phyloP scores from a whole-genome alignment of 2,329 filamentous ascomycete species.

The Plectosphaerella sp. region DNA sequence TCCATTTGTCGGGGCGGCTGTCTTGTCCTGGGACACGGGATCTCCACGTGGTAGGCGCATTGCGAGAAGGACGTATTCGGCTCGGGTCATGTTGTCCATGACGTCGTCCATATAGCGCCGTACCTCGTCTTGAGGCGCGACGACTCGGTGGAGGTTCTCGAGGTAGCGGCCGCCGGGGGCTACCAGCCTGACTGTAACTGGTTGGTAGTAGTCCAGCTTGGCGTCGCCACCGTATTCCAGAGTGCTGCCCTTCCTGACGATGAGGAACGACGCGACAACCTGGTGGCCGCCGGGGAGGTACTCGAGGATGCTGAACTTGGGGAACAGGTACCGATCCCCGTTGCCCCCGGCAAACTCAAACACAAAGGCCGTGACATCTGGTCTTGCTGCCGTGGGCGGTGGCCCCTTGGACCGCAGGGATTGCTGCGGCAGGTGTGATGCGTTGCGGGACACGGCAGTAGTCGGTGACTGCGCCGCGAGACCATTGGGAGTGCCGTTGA shows the following conservation, averaged over 20 bases:
- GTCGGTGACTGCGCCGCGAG: constrained; percentile 10
- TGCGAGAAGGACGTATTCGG: constrained; percentile 62
- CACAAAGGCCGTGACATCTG: constrained; percentile 61
- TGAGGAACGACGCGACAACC: constrained; percentile 71
- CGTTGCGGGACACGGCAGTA: constrained; percentile 4
- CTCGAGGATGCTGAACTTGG: constrained; percentile 73
- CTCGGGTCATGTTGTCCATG: constrained; percentile 65
- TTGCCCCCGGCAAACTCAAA: constrained; percentile 64
- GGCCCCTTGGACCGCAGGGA: constrained; percentile 58
- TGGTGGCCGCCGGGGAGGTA: constrained; percentile 54
- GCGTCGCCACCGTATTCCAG: constrained; percentile 62
- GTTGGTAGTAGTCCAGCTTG: constrained; percentile 69
- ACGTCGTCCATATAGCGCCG: constrained; percentile 64
- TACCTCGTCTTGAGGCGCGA: constrained; percentile 60
- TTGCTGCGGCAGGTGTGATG: constrained; percentile 37
- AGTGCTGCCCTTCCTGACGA: constrained; percentile 68
- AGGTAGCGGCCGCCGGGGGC: constrained; percentile 51
- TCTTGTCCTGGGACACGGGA: constrained; percentile 22
- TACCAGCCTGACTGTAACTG: constrained; percentile 60
- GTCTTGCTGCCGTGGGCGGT: constrained; percentile 43
- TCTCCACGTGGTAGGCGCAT: constrained; percentile 56
- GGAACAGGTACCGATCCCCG: constrained; percentile 75
- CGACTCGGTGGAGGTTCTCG: constrained; percentile 56
- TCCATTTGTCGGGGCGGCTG: background rate
- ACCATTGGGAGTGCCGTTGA: constrained; percentile 28